Percentiles rank a stretch among this genome's conserved stretches.
These are phyloP conservation scores for Gracilariopsis chorda DNA, from an alignment of 23 red algal species.

Conservation along the genomic window DNA sequence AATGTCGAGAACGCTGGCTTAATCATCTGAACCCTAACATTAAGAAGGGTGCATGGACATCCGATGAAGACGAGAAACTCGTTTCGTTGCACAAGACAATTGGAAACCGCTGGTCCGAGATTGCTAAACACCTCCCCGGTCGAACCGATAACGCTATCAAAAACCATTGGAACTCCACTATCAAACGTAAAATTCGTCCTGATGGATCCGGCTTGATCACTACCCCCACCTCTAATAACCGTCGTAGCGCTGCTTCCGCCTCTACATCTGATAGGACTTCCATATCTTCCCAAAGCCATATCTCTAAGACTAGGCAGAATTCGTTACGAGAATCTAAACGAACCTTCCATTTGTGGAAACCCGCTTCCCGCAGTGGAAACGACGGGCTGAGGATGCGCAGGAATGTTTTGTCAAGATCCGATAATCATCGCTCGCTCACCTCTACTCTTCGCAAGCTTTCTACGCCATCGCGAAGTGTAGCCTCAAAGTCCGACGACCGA, in stretches of 20 bases:
- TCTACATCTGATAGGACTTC: neutral
- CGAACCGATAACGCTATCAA: slow-evolving; percentile 95
- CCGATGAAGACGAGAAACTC: slow-evolving; percentile 77
- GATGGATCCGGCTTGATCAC: slow-evolving; percentile 36
- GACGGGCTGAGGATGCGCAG: too few relatives aligned
- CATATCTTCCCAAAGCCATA: neutral
- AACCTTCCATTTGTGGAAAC: neutral
- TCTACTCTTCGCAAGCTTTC: neutral
- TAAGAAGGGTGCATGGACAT: slow-evolving; percentile 75
- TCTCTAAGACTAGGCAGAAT: neutral
- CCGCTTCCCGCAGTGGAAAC: neutral
- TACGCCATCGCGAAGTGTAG: neutral
- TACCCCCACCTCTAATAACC: slow-evolving; percentile 3
- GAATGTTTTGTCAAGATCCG: neutral
- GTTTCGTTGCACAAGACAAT: slow-evolving; percentile 57
- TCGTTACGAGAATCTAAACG: neutral
- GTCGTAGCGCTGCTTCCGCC: neutral
- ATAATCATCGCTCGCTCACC: neutral
- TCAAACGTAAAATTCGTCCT: slow-evolving; percentile 64
- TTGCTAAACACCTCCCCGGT: slow-evolving; percentile 68
- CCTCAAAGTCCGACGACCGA: neutral
- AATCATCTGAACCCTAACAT: slow-evolving; percentile 89
- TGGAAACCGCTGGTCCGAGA: slow-evolving; percentile 85
- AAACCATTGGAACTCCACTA: slow-evolving; percentile 85
- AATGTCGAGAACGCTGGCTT: slow-evolving; percentile 90